A percentile compares a stretch with the other conserved stretches of the same genome.
These are phyloP conservation scores for Yamadazyma tumulicola DNA, from an alignment of 805 yeast species.

Conservation along the genomic window DNA sequence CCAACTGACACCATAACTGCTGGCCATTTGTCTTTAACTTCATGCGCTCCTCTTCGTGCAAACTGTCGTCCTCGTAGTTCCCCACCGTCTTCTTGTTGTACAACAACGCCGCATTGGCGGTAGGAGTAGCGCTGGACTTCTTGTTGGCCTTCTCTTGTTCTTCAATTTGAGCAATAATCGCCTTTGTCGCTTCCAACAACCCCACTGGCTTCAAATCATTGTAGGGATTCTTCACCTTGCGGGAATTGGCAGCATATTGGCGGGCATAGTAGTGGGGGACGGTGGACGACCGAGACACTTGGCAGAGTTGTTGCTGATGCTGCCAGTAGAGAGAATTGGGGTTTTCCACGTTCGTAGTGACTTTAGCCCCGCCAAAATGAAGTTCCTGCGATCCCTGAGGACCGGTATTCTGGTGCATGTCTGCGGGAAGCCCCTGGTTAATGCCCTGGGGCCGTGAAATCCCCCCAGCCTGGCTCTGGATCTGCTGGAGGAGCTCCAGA, in stretches of 20 bases:
- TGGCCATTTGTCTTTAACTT: slow-evolving; percentile 57
- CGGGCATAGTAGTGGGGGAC: slow-evolving; percentile 82
- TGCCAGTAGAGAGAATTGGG: slow-evolving; percentile 62
- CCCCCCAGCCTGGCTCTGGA: slow-evolving; percentile 18
- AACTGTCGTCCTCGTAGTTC: slow-evolving; percentile 50
- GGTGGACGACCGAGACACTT: slow-evolving; percentile 60
- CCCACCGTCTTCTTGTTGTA: slow-evolving; percentile 40
- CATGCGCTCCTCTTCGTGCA: slow-evolving; percentile 57
- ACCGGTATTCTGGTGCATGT: slow-evolving; percentile 16
- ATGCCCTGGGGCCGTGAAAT: too few species aligned
- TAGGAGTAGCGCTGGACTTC: slow-evolving; percentile 27
- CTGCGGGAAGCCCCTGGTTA: too few species aligned
- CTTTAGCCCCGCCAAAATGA: slow-evolving; percentile 19
- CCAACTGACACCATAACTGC: slow-evolving; percentile 93
- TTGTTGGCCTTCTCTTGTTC: slow-evolving; percentile 39
- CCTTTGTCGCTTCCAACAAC: slow-evolving; percentile 41
- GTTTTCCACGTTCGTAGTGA: slow-evolving; percentile 29
- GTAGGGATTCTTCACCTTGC: slow-evolving; percentile 41
- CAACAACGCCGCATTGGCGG: slow-evolving; percentile 37
- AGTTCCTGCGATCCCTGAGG: slow-evolving; percentile 9
- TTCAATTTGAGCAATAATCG: slow-evolving; percentile 32
- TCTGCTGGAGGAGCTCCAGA: slow-evolving; percentile 25
- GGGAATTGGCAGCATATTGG: slow-evolving; percentile 68
- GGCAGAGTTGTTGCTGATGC: slow-evolving; percentile 72
- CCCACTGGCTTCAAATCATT: slow-evolving; percentile 35